Evolutionary conservation across 371 early-diverging fungal genomes (phyloP), one percentile per base, ranked within the genome.

Genomic region (Mortierella polycephala): DNA sequence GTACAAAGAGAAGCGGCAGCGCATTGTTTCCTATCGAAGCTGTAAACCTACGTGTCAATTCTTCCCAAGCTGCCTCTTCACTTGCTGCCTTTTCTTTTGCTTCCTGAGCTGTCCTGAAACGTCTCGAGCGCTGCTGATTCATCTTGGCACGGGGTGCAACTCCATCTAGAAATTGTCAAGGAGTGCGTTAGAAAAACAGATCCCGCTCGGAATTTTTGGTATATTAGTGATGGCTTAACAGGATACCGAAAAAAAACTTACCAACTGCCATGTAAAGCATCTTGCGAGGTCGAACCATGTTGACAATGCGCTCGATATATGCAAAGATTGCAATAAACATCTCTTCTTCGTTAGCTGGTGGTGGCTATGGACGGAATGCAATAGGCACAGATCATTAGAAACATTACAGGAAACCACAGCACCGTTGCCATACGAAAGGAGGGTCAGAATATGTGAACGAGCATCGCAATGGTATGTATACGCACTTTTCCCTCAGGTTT

Each of bases 141-240:
- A 99, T 97, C 82, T 99, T 99, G 20, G 99, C 99, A 51, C 99
- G 91, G 23, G 99, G 99, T 0, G 99, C 99, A 14, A 99, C 99
- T 47, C 99, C 99, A 83, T 99, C 99, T 87, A 89, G 41, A 57
- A 20, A 52, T 23, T 57, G 14, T 58, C 10, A 18, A 37, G 7
- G 30, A 14, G 30, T 30, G 12, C 5, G 40, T 12, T 16, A 18
- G 45, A 42, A 44, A 4, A 44, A 1, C 44, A 30, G 4, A 4
- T 2, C 1, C 30, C 30, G 30, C 30, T 30, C 4, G 16, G 49
- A 21, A 44, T 56, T n/a, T 39, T 30, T 42, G 20, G 46, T 45
- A 47, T 41, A 11, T 50, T 51, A 62, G 21, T 21, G 39, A 44
- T 42, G 30, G 30, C 30, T 30, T 30, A 30, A 30, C 30, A 30